Conservation (phyloP, 140 eudicot genomes). For the Stevia rebaudiana region DNA sequence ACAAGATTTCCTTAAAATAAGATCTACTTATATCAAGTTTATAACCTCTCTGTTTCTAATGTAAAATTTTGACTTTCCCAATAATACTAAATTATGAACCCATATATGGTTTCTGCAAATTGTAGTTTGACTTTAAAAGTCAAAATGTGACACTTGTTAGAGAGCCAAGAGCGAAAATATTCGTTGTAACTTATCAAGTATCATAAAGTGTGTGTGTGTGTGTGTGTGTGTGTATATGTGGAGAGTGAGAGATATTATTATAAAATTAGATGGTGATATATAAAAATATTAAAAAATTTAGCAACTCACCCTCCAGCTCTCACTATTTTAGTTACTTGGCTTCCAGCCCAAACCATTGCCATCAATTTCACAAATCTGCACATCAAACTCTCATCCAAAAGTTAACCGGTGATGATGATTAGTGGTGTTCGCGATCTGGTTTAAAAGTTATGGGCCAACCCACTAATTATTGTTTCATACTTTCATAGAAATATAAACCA, state of each 20-base stretch:
- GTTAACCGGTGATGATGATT: not conserved
- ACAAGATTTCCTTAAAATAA: not conserved
- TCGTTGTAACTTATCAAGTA: not conserved
- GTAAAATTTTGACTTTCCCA: not conserved
- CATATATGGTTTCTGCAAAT: not conserved
- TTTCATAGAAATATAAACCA: too few species aligned
- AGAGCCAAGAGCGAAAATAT: not conserved
- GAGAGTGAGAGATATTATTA: not conserved
- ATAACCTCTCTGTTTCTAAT: not conserved
- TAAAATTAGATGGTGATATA: conserved; percentile 5
- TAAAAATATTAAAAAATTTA: conserved; percentile 1
- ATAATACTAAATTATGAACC: not conserved
- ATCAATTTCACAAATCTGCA: conserved; percentile 85
- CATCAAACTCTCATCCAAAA: too few species aligned
- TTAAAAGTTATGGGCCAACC: too few species aligned
- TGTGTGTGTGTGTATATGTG: not conserved
- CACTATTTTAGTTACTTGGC: conserved; percentile 86
- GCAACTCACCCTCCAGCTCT: conserved; percentile 89
- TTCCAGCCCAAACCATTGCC: conserved; percentile 99
- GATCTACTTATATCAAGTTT: not conserved
- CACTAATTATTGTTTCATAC: too few species aligned
- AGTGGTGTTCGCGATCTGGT: not conserved
- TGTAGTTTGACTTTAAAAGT: not conserved
- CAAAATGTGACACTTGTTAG: not conserved
- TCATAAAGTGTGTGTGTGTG: not conserved